Evolutionary conservation across 164 flowering plant genomes (phyloP), one percentile per base, ranked within the genome.

Genomic region (Chimonanthus salicifolius): DNA sequence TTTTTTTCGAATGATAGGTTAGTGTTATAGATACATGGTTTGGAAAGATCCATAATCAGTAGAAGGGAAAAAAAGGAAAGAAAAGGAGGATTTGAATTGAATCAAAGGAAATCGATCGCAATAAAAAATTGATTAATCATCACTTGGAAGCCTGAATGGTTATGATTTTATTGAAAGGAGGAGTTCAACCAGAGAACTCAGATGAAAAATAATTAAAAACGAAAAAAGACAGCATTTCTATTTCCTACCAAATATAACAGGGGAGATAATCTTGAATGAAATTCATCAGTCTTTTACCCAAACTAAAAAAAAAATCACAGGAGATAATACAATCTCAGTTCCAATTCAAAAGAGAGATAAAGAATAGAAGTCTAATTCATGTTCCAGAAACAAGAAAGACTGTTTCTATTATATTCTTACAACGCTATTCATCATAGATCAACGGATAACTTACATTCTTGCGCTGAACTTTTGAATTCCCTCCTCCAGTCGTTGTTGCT

Each of bases 401-500:
- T 33, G 33, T 21, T 33, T 33, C 0, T 21, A 58, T 58, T 47
- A 18, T 4, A 16, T 54, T 13, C 11, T 15, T 10, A 54, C 60
- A 54, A 13, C 9, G 16, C 43, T 50, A 3, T n/a, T 15, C 4
- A 15, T 3, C 7, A 44, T 10, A 13, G 70, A 54, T 10, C 33
- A 0, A 33, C 15, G n/a, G 10, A 49, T 10, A 10, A 78, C 87
- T 86, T 74, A 86, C 91, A 50, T 86, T 87, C 18, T 67, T 72
- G 73, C 75, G 81, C 33, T 68, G 78, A 1, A 20, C 3, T 54
- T 64, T 78, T 0, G 85, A 75, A 64, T 74, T 77, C 20, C 74
- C 87, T 47, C 79, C 81, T 9, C 80, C 67, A 6, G 62, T 9
- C 0, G 70, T 54, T n/a, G 16, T 54, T 9, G 60, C 16, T n/a